phyloP scores from a whole-genome alignment of 2,329 filamentous ascomycete species.

The Aspergillus sp. region DNA sequence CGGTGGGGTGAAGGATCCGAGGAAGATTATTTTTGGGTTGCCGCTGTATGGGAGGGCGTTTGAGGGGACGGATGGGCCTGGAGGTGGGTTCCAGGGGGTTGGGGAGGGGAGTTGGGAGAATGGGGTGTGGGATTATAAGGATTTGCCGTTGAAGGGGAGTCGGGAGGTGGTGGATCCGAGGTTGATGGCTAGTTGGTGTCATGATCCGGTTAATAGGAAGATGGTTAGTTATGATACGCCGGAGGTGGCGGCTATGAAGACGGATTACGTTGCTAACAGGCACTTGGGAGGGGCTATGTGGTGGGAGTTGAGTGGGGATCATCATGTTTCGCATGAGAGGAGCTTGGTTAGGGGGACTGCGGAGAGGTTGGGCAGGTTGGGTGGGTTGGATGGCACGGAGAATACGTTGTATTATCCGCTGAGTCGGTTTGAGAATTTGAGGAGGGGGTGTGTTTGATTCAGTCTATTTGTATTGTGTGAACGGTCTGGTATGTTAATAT shows the following conservation, averaged over 20 bases:
- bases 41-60: slow-evolving; percentile 89
- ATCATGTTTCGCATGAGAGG: slow-evolving; percentile 1
- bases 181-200: slow-evolving; percentile 71
- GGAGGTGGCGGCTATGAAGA: slow-evolving; percentile 68
- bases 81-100: slow-evolving; percentile 67
- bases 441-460: neutral
- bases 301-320: slow-evolving; percentile 85
- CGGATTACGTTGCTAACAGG: slow-evolving; percentile 66
- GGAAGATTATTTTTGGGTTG: slow-evolving; percentile 86
- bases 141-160: slow-evolving; percentile 23
- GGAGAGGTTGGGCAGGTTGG: slow-evolving; percentile 29
- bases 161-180: slow-evolving; percentile 54
- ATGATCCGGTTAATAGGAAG: slow-evolving; percentile 59
- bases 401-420: slow-evolving; percentile 57
- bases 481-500: neutral
- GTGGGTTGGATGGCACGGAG: slow-evolving; percentile 46
- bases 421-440: slow-evolving; percentile 55
- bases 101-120: slow-evolving; percentile 74
- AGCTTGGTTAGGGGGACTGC: slow-evolving; percentile 53
- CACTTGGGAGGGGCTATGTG: slow-evolving; percentile 89
- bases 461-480: too few relatives aligned
- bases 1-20: slow-evolving; percentile 59
- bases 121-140: slow-evolving; percentile 87
- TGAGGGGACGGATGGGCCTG: slow-evolving; percentile 72
- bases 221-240: slow-evolving; percentile 78